Base-by-base conservation (phyloP, 139 green algal genomes). In the Picochlorum sp. region DNA sequence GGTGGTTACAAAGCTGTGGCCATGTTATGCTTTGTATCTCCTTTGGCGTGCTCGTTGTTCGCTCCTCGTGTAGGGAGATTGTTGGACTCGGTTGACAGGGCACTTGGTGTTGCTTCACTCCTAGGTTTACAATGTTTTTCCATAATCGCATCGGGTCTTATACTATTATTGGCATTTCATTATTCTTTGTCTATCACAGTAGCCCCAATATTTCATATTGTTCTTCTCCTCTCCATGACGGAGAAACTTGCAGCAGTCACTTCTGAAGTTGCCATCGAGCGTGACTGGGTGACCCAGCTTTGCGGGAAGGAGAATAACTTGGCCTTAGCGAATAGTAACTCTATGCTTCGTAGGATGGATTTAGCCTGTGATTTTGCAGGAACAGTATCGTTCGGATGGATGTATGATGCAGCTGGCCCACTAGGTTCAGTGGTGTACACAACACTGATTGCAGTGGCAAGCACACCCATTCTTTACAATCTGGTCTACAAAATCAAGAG, bases 221-320 rank as follows among this genome's bases (percentile, higher is more conserved):
- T 80, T 55, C 52, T 79, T 14, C 20, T 65, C 8, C 56, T 73
- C 10, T 63, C 62, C 9, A 74, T 74, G 63, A 23, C 72, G 10
- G 65, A 73, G 49, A 37, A 54, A 21, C 28, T 76, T 30, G 49
- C 55, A 8, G 60, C 70, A 6, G 54, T 64, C 20, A 38, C 47
- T 24, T 79, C 75, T 20, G 75, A 81, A 41, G 38, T 81, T 41
- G 62, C 67, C 10, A 80, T 81, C 14, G 75, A 81, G 65, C 41
- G 75, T 13, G 75, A 81, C 50, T 81, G 75, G 71, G 57, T 80
- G 10, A 67, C 72, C 11, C 65, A 71, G 69, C 56, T 77, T 21
- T 59, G 54, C 31, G 63, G 62, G 68, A 73, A 76, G 45, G 60
- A 66, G 21, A 77, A 77, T 37, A n/a, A 51, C 44, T 30, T 28